Evolutionary conservation across 179 eudicot genomes (phyloP), one percentile per base, ranked within the genome.

Genomic region (Heliamphora pulchella): DNA sequence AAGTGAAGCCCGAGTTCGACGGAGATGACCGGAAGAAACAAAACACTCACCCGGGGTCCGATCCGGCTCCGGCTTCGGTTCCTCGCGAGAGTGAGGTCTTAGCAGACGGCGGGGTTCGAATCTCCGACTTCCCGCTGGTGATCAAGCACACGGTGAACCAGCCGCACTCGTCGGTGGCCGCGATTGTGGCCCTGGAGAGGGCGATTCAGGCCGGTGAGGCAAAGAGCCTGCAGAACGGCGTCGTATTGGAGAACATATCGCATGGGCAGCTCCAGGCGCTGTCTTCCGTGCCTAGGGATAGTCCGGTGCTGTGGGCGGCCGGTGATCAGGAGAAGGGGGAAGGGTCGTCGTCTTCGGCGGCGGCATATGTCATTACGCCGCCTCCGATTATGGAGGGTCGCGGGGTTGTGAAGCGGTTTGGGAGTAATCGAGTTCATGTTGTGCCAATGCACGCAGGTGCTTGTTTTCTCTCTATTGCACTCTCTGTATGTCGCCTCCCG

Each of bases 391-490:
- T 85, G 90, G 90, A 88, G 62, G 94, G 93, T 2, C 82, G 82
- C 18, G 98, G 98, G 13, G 90, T 93, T 13, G 81, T 86, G n/a
- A 96, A 91, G 87, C 84, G 82, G 79, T 89, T 92, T 76, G 89
- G 97, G 82, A 81, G 84, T 74, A 80, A 76, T 8, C 81, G 90
- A 71, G 85, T 83, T 43, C 94, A 84, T 86, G 87, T 89, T 62
- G 89, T 93, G 77, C 97, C 97, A 57, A 82, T 87, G 80, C 98
- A 95, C 83, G 91, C 98, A 85, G 98, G 98, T 95, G 18, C 69
- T 10, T 83, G 6, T 58, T 74, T 17, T 82, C 75, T 73, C 13
- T 54, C 46, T 76, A 48, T 70, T 61, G 80, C 8, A 8, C 74
- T 74, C 70, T 41, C 2, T n/a, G 18, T 65, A 17, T 39, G 17